phyloP scores from a whole-genome alignment of 768 basidiomycete species.

The Termitomyces sp. region DNA sequence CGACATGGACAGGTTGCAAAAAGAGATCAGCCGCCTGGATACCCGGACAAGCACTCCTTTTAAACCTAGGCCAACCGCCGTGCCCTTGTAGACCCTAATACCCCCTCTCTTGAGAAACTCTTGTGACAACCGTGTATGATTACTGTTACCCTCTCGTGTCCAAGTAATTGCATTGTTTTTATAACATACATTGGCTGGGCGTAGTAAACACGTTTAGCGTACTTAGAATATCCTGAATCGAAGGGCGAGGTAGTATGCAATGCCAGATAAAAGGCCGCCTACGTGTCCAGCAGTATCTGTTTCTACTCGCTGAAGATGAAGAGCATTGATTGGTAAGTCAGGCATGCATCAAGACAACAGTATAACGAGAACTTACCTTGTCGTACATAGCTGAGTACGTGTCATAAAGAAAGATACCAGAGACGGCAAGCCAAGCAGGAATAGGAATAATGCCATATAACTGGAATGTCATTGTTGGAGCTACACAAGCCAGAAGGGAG shows the following conservation, averaged over 20 bases:
- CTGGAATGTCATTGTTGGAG: slow-evolving; percentile 61
- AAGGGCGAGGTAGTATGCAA: slow-evolving; percentile 47
- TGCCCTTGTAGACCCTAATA: background rate
- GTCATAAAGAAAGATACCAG: slow-evolving; percentile 65
- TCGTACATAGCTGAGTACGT: slow-evolving; percentile 40
- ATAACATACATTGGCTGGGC: background rate
- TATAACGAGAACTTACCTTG: slow-evolving; percentile 26
- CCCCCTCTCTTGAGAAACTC: background rate
- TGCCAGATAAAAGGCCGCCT: slow-evolving; percentile 60
- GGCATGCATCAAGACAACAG: background rate
- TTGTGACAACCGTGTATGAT: background rate
- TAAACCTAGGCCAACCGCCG: slow-evolving; percentile 18
- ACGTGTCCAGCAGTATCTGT: slow-evolving; percentile 68
- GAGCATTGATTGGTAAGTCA: background rate
- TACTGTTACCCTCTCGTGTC: background rate
- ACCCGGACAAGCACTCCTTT: slow-evolving; percentile 75
- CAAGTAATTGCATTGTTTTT: slow-evolving; percentile 5
- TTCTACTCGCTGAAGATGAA: slow-evolving; percentile 36
- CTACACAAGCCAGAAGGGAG: slow-evolving; percentile 70
- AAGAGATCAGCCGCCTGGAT: slow-evolving; percentile 79
- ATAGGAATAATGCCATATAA: slow-evolving; percentile 77
- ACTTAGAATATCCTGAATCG: slow-evolving; percentile 31
- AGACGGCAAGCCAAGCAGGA: slow-evolving; percentile 74
- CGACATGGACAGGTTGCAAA: slow-evolving; percentile 69
- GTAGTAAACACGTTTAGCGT: background rate